Evolutionary conservation across 805 yeast genomes (phyloP), one percentile per base, ranked within the genome.

Genomic region (Myxozyma sirexii): DNA sequence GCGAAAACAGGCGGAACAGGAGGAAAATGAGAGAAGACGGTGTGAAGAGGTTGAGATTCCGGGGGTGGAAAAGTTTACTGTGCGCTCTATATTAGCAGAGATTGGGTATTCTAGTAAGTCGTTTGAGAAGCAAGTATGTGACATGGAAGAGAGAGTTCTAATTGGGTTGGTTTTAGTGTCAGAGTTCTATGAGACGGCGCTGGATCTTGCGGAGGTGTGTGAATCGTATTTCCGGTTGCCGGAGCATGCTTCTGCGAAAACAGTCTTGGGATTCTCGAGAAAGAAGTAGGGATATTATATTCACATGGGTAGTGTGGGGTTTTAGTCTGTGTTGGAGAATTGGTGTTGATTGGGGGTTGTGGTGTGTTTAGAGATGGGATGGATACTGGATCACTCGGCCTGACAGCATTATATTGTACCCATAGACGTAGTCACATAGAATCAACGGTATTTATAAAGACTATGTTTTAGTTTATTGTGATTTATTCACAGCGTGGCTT

Each of bases 201-300:
- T 56, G 10, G 55, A 56, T 19, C 33, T 56, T 24, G 59, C 43
- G 10, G 59, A 56, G 39, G 59, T 49, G 21, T 48, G 55, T 23
- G 59, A 56, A 7, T 53, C 59, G 24, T 56, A 56, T 49, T 56
- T 56, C 27, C 46, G 42, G 29, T 23, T 37, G n/a, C 51, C 59
- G 3, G 55, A 44, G 8, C 59, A 56, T 33, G 45, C 47, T 15
- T 21, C 50, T 6, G 38, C 53, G 8, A 27, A 26, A 19, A 26
- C 31, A 2, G 50, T 56, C n/a, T 33, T 56, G 12, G 59, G 54
- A 24, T 17, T 31, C 19, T n/a, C 46, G 12, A n/a, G 12, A 29
- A 27, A 39, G 21, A 33, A 27, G 35, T 23, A 27, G n/a, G 4
- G 45, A 41, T 21, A 15, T 42, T 7, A 38, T 38, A 5, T n/a